phyloP scores from a whole-genome alignment of 2,329 filamentous ascomycete genomes.

The Aspergillus sp. region DNA sequence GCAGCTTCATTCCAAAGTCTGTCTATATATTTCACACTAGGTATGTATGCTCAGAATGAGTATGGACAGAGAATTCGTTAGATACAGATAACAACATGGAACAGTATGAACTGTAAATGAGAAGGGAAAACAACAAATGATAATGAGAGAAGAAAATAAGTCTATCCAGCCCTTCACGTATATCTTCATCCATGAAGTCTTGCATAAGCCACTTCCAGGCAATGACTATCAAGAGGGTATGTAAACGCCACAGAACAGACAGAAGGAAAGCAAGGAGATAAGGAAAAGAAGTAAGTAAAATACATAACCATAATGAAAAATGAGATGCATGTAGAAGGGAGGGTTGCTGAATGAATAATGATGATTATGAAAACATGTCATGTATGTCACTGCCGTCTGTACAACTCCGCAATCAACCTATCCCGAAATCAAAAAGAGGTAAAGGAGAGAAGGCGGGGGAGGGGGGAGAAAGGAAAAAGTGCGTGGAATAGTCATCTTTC shows the following conservation, averaged over 20 bases:
- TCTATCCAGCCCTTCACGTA: slow-evolving; percentile 4
- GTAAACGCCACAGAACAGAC: slow-evolving; percentile 14
- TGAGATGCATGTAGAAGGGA: slow-evolving; percentile 15
- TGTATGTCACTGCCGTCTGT: slow-evolving; percentile 23
- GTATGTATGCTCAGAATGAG: background rate
- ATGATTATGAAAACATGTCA: slow-evolving; percentile 18
- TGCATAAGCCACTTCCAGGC: slow-evolving; percentile 9
- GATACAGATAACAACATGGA: background rate
- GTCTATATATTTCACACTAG: background rate
- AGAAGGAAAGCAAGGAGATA: slow-evolving; percentile 3
- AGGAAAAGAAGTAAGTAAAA: slow-evolving; percentile 7
- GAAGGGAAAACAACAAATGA: background rate
- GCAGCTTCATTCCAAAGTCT: background rate
- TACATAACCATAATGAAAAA: slow-evolving; percentile 11
- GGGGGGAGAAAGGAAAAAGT: slow-evolving; percentile 4
- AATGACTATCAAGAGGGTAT: slow-evolving; percentile 16
- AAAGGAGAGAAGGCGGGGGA: slow-evolving; percentile 8
- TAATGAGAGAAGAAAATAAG: background rate
- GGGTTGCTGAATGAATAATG: background rate
- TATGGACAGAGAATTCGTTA: slow-evolving; percentile 1
- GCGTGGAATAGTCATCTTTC: background rate
- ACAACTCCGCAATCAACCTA: slow-evolving; percentile 21
- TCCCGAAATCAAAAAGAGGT: slow-evolving; percentile 2
- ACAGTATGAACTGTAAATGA: background rate
- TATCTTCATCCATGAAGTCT: background rate